Conservation (phyloP, 345 rosid genomes). For the Salix caprea region DNA sequence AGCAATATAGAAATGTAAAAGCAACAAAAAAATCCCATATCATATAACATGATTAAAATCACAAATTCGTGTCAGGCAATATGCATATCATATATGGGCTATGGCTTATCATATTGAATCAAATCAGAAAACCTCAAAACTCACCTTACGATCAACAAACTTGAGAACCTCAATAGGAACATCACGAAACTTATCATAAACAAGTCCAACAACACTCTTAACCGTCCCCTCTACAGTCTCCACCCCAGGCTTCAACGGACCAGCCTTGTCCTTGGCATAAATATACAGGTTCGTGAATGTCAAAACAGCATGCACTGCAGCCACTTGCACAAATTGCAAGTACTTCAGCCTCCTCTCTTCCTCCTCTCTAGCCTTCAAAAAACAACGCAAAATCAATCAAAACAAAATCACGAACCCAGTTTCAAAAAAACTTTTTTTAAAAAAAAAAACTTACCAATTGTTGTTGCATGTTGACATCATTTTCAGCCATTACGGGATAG, state of each 20-base stretch:
- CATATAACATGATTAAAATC: background rate
- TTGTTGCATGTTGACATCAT: constrained; percentile 12
- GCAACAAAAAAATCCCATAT: background rate
- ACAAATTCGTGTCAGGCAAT: too few relatives aligned
- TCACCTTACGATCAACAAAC: constrained; percentile 76
- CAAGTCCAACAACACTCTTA: constrained; percentile 73
- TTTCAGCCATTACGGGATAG: constrained; percentile 23
- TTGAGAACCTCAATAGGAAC: constrained; percentile 64
- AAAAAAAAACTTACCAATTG: constrained; percentile 13
- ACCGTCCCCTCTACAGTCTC: constrained; percentile 82
- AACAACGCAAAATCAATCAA: background rate
- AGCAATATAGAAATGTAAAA: background rate
- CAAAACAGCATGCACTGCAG: constrained; percentile 48
- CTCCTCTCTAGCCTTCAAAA: constrained; percentile 8
- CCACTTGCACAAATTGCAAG: constrained; percentile 76
- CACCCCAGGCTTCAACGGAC: constrained; percentile 77
- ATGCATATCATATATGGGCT: too few relatives aligned
- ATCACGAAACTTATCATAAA: constrained; percentile 59
- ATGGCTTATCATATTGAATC: background rate
- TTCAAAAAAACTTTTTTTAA: background rate
- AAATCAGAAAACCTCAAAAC: background rate
- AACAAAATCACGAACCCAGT: background rate
- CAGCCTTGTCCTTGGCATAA: constrained; percentile 70
- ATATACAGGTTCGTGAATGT: constrained; percentile 53
- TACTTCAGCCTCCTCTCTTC: constrained; percentile 62